These are phyloP conservation scores for Furcasterigmium furcatum DNA, from an alignment of 2,329 filamentous ascomycete species.

Conservation along the genomic window DNA sequence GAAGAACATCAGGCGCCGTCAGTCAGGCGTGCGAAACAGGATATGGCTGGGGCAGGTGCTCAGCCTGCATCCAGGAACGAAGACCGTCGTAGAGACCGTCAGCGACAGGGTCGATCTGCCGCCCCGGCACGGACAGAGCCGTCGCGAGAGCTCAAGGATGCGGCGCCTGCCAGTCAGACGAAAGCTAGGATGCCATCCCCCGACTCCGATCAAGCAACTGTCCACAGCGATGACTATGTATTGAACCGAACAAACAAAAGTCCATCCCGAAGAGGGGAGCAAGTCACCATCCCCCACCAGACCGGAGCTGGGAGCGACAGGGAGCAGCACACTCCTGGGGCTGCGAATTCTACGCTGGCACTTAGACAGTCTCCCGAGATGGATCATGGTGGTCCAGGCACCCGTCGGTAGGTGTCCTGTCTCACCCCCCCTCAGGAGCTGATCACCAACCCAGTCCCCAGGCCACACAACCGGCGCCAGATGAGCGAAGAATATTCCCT, in stretches of 20 bases:
- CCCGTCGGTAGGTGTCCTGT: no score
- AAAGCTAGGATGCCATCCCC: neutral
- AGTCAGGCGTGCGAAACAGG: neutral
- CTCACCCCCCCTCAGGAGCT: no score
- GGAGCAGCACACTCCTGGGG: no score
- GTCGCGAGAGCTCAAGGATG: neutral
- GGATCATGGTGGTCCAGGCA: neutral
- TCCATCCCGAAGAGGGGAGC: neutral
- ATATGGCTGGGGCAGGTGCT: neutral
- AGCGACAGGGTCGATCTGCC: neutral
- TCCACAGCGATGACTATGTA: slow-evolving; percentile 1
- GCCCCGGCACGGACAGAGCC: no score
- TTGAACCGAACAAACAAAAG: neutral
- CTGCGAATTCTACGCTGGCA: neutral
- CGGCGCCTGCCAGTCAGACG: neutral
- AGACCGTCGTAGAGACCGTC: neutral
- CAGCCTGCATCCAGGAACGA: neutral
- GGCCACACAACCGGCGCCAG: no score
- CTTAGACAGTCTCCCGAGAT: neutral
- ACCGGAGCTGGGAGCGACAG: no score
- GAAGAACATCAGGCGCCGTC: neutral
- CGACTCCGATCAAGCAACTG: neutral
- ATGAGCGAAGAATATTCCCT: neutral
- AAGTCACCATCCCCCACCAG: neutral
- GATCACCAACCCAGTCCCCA: no score